Base-by-base conservation (phyloP, 257 asterid species). In the Penstemon newberryi region DNA sequence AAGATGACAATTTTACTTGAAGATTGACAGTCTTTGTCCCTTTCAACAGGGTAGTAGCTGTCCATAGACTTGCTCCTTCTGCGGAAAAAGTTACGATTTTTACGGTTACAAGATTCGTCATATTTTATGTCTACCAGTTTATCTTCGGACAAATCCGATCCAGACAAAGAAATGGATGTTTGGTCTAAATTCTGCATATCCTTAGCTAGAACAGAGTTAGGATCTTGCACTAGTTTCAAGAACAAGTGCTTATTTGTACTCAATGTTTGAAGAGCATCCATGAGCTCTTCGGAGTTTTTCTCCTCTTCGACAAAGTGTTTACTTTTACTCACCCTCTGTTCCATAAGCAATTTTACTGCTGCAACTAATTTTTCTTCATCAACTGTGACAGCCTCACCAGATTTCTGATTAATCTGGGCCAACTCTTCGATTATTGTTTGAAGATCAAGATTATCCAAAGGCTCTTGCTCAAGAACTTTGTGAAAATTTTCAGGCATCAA, bases 21-120 rank as follows among this genome's bases (percentile, higher is more conserved):
- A 63, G 85, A 72, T 70, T 74, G 85, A 70, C 72, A 39, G 56
- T 74, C 86, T 55, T 79, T 87, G 71, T 79, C 79, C 72, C 66
- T 85, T 56, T 73, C 75, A 47, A 79, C 50, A n/a, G 92, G 76
- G 69, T 50, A 25, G 33, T 25, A 84, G 74, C 77, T 67, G 15
- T 85, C 97, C 33, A 83, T 77, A 66, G 97, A 88, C 76, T 87
- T 94, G 85, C 86, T 87, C 78, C 94, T 84, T 69, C 96, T 81
- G 51, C 88, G 76, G 75, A 89, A 87, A 76, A 91, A 84, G 59
- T 81, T 81, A 8, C 79, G 74, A 37, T 46, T 83, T 63, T 90
- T 90, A 46, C 67, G 86, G 66, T 63, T 72, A 75, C 75, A 66
- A 52, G 73, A 63, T 53, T 86, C 92, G 70, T 80, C 91, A 39